Conservation (phyloP, 495 filamentous ascomycete genomes). For the Xanthoparmelia taractica region DNA sequence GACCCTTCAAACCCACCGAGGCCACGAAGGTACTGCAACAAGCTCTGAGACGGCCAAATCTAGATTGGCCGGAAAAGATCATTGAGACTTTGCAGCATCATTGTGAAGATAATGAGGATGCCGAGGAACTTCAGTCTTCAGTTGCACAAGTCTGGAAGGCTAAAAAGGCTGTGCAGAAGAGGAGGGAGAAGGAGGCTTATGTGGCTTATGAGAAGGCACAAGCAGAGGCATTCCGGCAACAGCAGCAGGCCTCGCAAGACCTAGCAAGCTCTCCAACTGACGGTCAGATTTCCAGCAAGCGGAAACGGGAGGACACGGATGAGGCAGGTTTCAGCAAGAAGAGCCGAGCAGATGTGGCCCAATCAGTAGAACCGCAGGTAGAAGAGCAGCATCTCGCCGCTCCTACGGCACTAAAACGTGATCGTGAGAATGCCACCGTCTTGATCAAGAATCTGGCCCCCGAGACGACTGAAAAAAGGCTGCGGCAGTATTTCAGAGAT, state of each 20-base stretch:
- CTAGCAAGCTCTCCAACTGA: slow-evolving; percentile 33
- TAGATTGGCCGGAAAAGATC: slow-evolving; percentile 93
- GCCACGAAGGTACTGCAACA: slow-evolving; percentile 57
- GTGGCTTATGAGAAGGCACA: slow-evolving; percentile 45
- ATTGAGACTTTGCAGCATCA: slow-evolving; percentile 76
- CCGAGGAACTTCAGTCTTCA: slow-evolving; percentile 61
- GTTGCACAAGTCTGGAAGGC: slow-evolving; percentile 60
- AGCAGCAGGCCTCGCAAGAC: slow-evolving; percentile 30
- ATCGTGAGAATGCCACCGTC: slow-evolving; percentile 82
- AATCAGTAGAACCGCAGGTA: slow-evolving; percentile 25
- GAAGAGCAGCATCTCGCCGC: slow-evolving; percentile 34
- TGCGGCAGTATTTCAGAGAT: slow-evolving; percentile 85
- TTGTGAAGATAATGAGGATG: slow-evolving; percentile 76
- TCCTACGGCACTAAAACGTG: slow-evolving; percentile 52
- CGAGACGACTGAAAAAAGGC: slow-evolving; percentile 57
- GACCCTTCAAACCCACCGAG: slow-evolving; percentile 40
- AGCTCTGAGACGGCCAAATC: slow-evolving; percentile 55
- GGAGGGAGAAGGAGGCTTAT: slow-evolving; percentile 57
- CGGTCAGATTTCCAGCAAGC: slow-evolving; percentile 39
- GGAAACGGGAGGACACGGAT: slow-evolving; percentile 60
- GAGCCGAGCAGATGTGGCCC: slow-evolving; percentile 43
- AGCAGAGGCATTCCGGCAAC: slow-evolving; percentile 34
- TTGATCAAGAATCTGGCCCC: slow-evolving; percentile 68
- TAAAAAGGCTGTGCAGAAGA: slow-evolving; percentile 53
- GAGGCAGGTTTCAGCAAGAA: slow-evolving; percentile 49